These are phyloP conservation scores for Trypethelium eluteriae DNA, from an alignment of 495 filamentous ascomycete species.

Conservation along the genomic window DNA sequence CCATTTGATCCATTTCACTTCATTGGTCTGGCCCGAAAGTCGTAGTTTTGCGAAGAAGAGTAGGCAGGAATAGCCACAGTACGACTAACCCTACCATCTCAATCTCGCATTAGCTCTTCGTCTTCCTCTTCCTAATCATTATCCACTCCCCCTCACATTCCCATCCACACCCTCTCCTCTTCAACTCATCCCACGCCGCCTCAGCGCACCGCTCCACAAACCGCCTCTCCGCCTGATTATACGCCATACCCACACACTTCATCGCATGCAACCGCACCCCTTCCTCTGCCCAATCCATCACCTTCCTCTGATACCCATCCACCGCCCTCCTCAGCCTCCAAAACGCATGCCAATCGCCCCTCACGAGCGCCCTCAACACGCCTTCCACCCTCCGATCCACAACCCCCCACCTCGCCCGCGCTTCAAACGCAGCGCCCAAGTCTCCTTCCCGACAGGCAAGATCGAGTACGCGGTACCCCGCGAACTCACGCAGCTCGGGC, in stretches of 20 bases:
- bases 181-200: conserved; percentile 59
- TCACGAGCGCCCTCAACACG: conserved; percentile 61
- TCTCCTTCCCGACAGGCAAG: conserved; percentile 77
- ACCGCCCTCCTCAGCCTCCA: conserved; percentile 61
- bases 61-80: no score
- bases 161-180: conserved; percentile 69
- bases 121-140: conserved; percentile 56
- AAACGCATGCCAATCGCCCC: conserved; percentile 76
- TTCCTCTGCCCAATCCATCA: conserved; percentile 75
- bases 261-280: conserved; percentile 62
- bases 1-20: no score
- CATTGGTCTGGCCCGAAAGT: no score
- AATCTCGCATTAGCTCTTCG: conserved; percentile 23
- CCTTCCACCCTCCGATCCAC: conserved; percentile 54
- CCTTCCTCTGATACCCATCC: conserved; percentile 62
- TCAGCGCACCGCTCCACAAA: conserved; percentile 58
- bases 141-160: conserved; percentile 43
- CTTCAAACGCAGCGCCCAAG: conserved; percentile 61
- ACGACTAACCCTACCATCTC: neutral
- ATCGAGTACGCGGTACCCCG: conserved; percentile 76
- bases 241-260: conserved; percentile 75
- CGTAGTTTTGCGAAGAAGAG: no score
- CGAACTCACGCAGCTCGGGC: conserved; percentile 66
- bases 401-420: conserved; percentile 52
- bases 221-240: conserved; percentile 60